Evolutionary conservation across 192 early-diverging fungal species (phyloP).

Genomic region (Piromyces sp.): DNA sequence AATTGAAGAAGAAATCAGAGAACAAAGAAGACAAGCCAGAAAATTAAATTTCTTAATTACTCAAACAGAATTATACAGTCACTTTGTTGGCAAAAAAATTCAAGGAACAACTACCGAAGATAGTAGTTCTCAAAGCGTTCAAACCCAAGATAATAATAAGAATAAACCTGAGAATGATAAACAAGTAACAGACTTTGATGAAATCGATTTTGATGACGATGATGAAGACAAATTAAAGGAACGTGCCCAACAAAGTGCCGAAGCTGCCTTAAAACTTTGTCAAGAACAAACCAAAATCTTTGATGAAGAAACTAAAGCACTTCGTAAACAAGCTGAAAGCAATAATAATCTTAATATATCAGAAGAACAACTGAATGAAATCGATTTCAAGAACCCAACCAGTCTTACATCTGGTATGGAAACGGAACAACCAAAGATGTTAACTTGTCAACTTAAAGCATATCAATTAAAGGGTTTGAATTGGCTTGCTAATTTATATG

Average conservation of each 20-base stretch:
- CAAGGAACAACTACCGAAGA: constrained; percentile 1
- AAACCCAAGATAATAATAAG: too few relatives aligned
- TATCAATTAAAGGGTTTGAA: constrained; percentile 72
- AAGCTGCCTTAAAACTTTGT: constrained; percentile 56
- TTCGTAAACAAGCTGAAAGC: constrained; percentile 15
- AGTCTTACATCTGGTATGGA: constrained; percentile 51
- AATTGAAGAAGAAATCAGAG: constrained; percentile 66
- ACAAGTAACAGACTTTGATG: constrained; percentile 15
- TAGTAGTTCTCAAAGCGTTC: background rate
- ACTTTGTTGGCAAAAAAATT: constrained; percentile 77
- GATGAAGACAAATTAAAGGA: constrained; percentile 49
- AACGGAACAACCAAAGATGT: constrained; percentile 65
- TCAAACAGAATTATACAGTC: constrained; percentile 81
- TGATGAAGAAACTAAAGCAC: constrained; percentile 27
- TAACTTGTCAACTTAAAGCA: constrained; percentile 67
- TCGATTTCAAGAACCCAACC: constrained; percentile 73
- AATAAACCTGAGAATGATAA: background rate
- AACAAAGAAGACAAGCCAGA: constrained; percentile 60
- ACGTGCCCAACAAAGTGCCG: constrained; percentile 53
- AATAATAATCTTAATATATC: constrained; percentile 5
- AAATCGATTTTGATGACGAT: constrained; percentile 62
- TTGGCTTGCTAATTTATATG: constrained; percentile 72
- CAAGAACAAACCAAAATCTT: constrained; percentile 47
- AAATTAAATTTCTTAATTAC: constrained; percentile 86
- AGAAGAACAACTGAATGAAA: constrained; percentile 37